These are phyloP conservation scores for Populus tremula DNA, from an alignment of 345 rosid genomes.

Conservation along the genomic window DNA sequence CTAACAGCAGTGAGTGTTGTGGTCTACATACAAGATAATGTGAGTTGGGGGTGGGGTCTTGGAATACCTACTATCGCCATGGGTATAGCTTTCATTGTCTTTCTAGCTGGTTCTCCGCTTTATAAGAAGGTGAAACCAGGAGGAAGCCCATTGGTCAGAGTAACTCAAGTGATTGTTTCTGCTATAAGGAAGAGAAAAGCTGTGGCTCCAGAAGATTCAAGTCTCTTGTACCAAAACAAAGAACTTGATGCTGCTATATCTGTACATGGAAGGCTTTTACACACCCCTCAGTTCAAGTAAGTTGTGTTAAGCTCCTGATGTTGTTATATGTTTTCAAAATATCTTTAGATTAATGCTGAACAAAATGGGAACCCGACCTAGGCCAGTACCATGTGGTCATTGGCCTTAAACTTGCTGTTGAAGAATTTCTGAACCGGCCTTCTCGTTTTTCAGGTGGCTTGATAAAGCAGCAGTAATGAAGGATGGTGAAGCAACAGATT, in stretches of 20 bases:
- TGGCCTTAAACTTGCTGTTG: neutral
- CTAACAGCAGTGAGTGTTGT: slow-evolving; percentile 50
- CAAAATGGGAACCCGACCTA: neutral
- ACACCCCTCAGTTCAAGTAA: slow-evolving; percentile 60
- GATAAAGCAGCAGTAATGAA: slow-evolving; percentile 55
- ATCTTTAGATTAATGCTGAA: too few relatives aligned
- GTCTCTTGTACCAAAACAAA: slow-evolving; percentile 38
- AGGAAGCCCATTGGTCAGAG: slow-evolving; percentile 55
- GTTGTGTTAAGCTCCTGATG: slow-evolving; percentile 1
- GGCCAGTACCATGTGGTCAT: neutral
- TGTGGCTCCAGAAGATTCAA: slow-evolving; percentile 26
- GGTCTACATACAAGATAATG: slow-evolving; percentile 63
- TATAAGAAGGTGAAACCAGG: slow-evolving; percentile 50
- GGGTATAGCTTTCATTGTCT: slow-evolving; percentile 41
- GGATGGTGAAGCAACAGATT: slow-evolving; percentile 26
- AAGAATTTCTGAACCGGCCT: neutral
- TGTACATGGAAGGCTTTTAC: slow-evolving; percentile 49
- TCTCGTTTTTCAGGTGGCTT: slow-evolving; percentile 38
- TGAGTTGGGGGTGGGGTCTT: slow-evolving; percentile 69
- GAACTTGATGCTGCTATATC: slow-evolving; percentile 54
- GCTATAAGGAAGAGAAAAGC: slow-evolving; percentile 49
- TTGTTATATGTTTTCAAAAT: too few relatives aligned
- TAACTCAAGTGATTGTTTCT: slow-evolving; percentile 53
- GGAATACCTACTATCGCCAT: slow-evolving; percentile 58
- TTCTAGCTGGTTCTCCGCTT: slow-evolving; percentile 39